Percentiles rank a stretch among this genome's conserved stretches.
Evolutionary conservation across 1,284 basidiomycete genomes (phyloP).

Genomic region (Rhizoctonia solani): DNA sequence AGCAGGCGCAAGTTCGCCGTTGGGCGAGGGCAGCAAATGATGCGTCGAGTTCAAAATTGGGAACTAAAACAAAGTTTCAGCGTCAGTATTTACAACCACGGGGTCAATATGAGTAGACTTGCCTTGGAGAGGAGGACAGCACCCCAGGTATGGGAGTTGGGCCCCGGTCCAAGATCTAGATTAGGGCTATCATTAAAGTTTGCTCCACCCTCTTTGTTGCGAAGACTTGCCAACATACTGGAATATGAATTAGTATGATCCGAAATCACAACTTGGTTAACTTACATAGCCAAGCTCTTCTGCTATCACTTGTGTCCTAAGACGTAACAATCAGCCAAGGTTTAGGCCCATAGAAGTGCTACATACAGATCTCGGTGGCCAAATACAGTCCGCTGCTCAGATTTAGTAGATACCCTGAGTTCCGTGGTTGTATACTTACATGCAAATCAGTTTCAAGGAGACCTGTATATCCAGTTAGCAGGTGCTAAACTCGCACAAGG

Average conservation of each 20-base stretch:
- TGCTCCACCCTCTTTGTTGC: constrained; percentile 43
- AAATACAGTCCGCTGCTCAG: constrained; percentile 73
- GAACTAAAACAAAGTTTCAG: constrained; percentile 56
- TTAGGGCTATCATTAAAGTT: constrained; percentile 3
- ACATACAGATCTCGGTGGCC: constrained; percentile 86
- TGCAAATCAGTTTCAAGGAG: constrained; percentile 87
- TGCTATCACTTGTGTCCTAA: constrained; percentile 71
- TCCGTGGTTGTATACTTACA: constrained; percentile 51
- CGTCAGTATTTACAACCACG: not conserved
- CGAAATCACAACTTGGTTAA: not conserved
- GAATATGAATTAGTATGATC: constrained; percentile 34
- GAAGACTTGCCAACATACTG: constrained; percentile 59
- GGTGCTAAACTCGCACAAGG: not conserved
- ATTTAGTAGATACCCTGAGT: constrained; percentile 8
- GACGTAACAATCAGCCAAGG: not conserved
- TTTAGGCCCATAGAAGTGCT: constrained; percentile 20
- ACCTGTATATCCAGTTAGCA: constrained; percentile 42
- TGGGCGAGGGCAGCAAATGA: constrained; percentile 86
- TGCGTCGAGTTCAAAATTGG: constrained; percentile 90
- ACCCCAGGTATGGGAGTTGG: constrained; percentile 92
- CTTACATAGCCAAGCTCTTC: constrained; percentile 83
- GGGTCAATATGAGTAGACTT: constrained; percentile 24
- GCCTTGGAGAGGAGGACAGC: constrained; percentile 81
- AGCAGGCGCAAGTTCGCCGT: constrained; percentile 88
- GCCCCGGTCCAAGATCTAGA: constrained; percentile 76